Evolutionary conservation across 257 asterid species (phyloP), one percentile per base, ranked within the genome.

Genomic region (Eucommia ulmoides): DNA sequence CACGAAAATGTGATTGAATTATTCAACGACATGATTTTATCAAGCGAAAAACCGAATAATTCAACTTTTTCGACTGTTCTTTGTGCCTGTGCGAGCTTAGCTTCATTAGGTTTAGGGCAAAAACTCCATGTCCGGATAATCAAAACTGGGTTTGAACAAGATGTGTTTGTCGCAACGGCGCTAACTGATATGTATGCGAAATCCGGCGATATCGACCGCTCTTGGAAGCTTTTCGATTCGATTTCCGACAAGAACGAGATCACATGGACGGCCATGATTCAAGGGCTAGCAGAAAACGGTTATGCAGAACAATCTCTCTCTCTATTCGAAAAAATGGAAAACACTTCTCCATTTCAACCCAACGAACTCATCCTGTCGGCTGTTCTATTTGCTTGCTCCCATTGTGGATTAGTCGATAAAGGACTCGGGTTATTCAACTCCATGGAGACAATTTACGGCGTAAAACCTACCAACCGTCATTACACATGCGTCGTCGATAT

Each of bases 201-300:
- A 62, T 78, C 87, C 1, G 96, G 94, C 51, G 68, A 72, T 22
- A 42, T 86, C 3, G 78, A 73, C 59, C 59, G 79, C 50, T 76
- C 94, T 24, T 56, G 22, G 61, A 48, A 55, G 63, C 65, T 80
- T 25, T 86, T 86, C 49, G 23, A 22, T 2, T 53, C 71, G 56
- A 80, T 83, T 80, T 51, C 45, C 2, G 1, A 26, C 15, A 81
- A 56, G 59, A 83, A 86, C 8, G 89, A 80, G 59, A 26, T 86
- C 11, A 80, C 66, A 3, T 80, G 94, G 96, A 80, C 93, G 1
- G 94, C 87, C 45, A 80, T 86, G 94, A 80, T 86, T 57, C 89
- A 80, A 65, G 94, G 96, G 51, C 84, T 86, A 16, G 84, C 93
- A 7, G 93, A 78, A 54, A 86, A 83, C 2, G 94, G 96, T 16